phyloP scores from a whole-genome alignment of 495 filamentous ascomycete species.

The Neurospora tetraspora region DNA sequence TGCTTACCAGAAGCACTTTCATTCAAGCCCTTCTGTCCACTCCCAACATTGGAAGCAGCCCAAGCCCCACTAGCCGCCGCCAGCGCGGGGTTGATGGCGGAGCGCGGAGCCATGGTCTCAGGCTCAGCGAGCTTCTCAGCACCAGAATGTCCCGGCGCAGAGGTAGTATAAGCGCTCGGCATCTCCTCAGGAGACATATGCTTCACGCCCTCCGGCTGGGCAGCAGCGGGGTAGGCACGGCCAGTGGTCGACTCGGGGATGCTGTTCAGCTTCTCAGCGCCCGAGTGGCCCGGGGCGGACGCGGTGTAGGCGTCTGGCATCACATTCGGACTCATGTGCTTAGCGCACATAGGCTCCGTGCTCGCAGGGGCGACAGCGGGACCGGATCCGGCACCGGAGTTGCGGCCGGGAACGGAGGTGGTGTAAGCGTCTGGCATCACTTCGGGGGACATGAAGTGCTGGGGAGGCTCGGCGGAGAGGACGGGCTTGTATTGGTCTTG shows the following conservation, averaged over 20 bases:
- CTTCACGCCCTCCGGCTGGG: not conserved
- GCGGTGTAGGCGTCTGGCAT: not conserved
- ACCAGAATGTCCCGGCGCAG: not conserved
- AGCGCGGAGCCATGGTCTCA: not conserved
- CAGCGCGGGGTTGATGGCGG: not conserved
- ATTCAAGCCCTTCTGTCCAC: not conserved
- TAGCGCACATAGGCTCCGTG: not conserved
- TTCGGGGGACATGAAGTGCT: constrained; percentile 11
- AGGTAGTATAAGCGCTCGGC: not conserved
- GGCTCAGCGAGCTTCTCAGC: not conserved
- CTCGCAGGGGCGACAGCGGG: not conserved
- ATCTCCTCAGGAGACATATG: not conserved
- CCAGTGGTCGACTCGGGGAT: not conserved
- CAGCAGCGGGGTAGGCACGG: not conserved
- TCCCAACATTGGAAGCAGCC: not conserved
- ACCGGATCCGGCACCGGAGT: not conserved
- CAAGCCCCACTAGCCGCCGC: constrained; percentile 14
- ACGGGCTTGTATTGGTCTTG: not conserved
- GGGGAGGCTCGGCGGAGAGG: not conserved
- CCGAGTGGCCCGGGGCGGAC: not conserved
- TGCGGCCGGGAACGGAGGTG: not conserved
- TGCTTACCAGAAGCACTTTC: not conserved
- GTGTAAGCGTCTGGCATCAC: constrained; percentile 13
- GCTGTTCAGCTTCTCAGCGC: not conserved
- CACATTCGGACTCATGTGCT: not conserved